A percentile compares a stretch with the other conserved stretches of the same genome.
Conservation (phyloP, 1,139 yeast genomes). For the Kodamaea alishanica region DNA sequence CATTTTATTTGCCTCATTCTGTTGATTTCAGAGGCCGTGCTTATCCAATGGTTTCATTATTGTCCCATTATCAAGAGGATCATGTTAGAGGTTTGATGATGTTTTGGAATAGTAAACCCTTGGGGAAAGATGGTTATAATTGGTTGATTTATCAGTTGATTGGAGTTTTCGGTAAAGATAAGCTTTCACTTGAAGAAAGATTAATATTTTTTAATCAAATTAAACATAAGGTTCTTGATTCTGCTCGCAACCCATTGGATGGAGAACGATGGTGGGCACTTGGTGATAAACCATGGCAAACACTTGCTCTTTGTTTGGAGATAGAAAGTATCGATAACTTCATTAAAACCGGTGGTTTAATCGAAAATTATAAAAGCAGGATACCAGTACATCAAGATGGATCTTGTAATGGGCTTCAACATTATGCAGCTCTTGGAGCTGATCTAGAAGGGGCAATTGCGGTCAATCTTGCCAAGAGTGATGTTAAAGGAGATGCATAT, state of each 20-base stretch:
- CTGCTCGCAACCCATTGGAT: conserved; percentile 29
- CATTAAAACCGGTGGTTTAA: conserved; percentile 14
- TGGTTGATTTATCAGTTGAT: conserved; percentile 45
- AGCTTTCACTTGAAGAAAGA: conserved; percentile 24
- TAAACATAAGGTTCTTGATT: conserved; percentile 20
- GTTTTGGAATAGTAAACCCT: conserved; percentile 38
- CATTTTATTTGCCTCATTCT: conserved; percentile 38
- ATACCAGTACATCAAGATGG: conserved; percentile 47
- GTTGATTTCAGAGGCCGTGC: conserved; percentile 44
- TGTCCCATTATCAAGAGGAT: conserved; percentile 40
- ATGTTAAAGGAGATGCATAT: conserved; percentile 34
- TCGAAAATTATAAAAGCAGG: conserved; percentile 27
- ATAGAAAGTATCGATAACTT: conserved; percentile 20
- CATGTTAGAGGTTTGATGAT: conserved; percentile 31
- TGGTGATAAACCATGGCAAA: conserved; percentile 40
- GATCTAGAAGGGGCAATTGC: conserved; percentile 37
- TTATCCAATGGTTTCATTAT: conserved; percentile 36
- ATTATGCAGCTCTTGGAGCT: conserved; percentile 43
- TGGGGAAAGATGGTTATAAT: conserved; percentile 33
- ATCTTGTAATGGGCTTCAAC: conserved; percentile 48
- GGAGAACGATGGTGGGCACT: conserved; percentile 21
- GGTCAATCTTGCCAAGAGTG: conserved; percentile 28
- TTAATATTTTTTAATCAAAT: conserved; percentile 26
- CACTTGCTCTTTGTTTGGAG: conserved; percentile 36
- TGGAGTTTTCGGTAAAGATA: conserved; percentile 32